Evolutionary conservation across 2,329 filamentous ascomycete genomes (phyloP).

Genomic region (Zalaria sp.): DNA sequence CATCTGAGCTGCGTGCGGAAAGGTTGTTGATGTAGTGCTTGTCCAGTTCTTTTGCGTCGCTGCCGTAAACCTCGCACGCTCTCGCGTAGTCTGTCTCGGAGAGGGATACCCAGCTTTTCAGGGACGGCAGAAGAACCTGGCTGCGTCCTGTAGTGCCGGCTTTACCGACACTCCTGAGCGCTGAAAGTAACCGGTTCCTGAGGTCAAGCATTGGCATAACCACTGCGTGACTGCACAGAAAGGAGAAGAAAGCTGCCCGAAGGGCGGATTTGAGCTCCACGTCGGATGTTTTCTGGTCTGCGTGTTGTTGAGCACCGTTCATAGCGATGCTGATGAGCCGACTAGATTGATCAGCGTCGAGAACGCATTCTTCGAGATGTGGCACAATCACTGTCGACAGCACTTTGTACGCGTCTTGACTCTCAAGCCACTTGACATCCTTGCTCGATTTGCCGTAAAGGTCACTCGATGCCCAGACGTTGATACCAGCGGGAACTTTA

Average conservation of each 20-base stretch:
- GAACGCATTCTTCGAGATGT: constrained; percentile 68
- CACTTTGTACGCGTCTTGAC: constrained; percentile 45
- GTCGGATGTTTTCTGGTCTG: constrained; percentile 9
- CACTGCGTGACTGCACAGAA: constrained; percentile 59
- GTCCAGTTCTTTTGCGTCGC: background rate
- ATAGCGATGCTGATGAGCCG: constrained; percentile 48
- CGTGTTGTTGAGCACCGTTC: constrained; percentile 28
- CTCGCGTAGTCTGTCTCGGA: constrained; percentile 20
- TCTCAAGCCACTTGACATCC: constrained; percentile 41
- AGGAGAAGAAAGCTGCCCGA: constrained; percentile 52
- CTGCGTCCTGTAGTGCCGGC: constrained; percentile 59
- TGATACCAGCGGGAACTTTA: constrained; percentile 13
- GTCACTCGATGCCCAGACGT: constrained; percentile 43
- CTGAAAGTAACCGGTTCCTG: constrained; percentile 57
- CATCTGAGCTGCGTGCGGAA: constrained; percentile 42
- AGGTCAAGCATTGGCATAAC: constrained; percentile 53
- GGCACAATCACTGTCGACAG: constrained; percentile 56
- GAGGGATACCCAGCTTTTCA: constrained; percentile 54
- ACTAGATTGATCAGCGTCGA: constrained; percentile 60
- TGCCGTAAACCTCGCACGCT: background rate
- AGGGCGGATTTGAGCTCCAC: constrained; percentile 47
- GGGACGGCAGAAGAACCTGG: constrained; percentile 59
- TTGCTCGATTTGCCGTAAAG: constrained; percentile 48
- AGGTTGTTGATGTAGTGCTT: constrained; percentile 34
- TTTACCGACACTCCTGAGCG: constrained; percentile 59